Conservation (phyloP, 768 basidiomycete species). For the Mycena vulgaris region DNA sequence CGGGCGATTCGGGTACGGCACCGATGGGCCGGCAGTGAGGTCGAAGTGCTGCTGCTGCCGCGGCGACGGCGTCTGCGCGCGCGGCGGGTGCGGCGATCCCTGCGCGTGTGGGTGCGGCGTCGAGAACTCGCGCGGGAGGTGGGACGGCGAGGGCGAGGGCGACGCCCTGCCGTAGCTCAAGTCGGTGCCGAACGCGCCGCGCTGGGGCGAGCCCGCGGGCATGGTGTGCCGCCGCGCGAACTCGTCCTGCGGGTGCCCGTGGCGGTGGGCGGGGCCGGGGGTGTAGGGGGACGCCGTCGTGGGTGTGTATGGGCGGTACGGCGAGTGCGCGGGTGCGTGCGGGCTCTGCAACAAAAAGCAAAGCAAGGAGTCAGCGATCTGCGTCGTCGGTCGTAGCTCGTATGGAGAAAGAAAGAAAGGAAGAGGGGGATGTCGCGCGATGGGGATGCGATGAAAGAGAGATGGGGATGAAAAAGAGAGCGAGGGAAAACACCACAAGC, state of each 20-base stretch:
- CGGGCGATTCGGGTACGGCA: background rate
- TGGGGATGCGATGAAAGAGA: background rate
- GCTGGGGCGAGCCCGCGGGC: background rate
- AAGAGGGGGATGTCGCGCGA: background rate
- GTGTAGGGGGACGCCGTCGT: background rate
- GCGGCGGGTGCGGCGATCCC: background rate
- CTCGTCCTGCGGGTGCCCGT: background rate
- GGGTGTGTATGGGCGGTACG: background rate
- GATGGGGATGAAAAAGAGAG: too few species aligned
- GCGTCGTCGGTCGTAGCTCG: background rate
- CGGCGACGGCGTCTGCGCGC: too few species aligned
- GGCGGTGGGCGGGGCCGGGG: background rate
- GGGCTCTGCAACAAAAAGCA: background rate
- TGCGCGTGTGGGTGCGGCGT: background rate
- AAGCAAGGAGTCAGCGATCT: background rate
- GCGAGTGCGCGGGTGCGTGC: background rate
- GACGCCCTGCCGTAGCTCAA: too few species aligned
- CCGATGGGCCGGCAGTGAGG: too few species aligned
- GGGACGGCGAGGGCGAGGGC: too few species aligned
- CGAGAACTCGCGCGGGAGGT: background rate
- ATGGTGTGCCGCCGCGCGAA: constrained; percentile 22
- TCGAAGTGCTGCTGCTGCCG: background rate
- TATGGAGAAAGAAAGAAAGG: background rate
- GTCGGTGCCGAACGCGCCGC: too few species aligned
- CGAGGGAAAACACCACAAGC: too few species aligned